Conservation (phyloP, 768 basidiomycete species). For the Termitomyces sp. region DNA sequence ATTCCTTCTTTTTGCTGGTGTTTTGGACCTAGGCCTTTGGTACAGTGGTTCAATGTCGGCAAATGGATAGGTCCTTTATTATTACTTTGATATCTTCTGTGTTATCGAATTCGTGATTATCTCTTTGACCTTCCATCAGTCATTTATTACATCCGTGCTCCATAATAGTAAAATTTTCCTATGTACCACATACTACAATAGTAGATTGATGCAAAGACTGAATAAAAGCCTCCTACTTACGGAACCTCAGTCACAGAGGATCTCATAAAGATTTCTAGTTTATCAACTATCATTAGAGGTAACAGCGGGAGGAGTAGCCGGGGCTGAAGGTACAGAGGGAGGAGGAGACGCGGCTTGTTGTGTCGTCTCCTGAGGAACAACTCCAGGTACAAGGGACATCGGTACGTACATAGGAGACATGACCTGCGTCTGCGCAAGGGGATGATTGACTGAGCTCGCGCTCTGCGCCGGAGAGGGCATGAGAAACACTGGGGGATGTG, state of each 20-base stretch:
- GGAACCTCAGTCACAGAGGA: no score
- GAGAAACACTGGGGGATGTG: constrained; percentile 17
- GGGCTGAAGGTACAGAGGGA: background rate
- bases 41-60: background rate
- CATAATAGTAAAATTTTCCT: no score
- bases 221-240: no score
- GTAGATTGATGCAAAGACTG: no score
- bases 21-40: background rate
- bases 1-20: constrained; percentile 16
- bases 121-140: no score
- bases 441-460: constrained; percentile 6
- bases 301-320: background rate
- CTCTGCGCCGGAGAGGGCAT: constrained; percentile 13
- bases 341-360: background rate
- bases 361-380: background rate
- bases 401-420: constrained; percentile 15
- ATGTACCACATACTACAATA: no score
- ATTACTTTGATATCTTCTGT: no score
- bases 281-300: background rate
- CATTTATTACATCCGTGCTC: no score
- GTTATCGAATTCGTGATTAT: no score
- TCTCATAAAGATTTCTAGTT: no score
- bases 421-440: constrained; percentile 4
- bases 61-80: background rate
- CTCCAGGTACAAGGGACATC: constrained; percentile 14